These are phyloP conservation scores for Pisolithus orientalis DNA, from an alignment of 768 basidiomycete genomes.

Conservation along the genomic window DNA sequence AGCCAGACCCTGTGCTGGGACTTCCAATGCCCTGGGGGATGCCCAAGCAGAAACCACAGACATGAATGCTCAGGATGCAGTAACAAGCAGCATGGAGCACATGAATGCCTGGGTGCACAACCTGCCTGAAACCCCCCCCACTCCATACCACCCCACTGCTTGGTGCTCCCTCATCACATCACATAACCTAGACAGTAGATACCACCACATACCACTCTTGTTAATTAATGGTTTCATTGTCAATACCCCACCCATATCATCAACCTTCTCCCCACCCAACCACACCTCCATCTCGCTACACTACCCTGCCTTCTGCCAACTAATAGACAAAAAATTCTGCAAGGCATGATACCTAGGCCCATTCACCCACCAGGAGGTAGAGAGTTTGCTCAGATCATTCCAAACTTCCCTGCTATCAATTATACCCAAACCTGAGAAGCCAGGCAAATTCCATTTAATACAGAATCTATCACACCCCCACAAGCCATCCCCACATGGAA, in stretches of 20 bases:
- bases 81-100: not conserved
- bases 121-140: not conserved
- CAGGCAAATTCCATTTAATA: not conserved
- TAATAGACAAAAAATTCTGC: not conserved
- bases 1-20: not conserved
- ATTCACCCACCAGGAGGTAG: not conserved
- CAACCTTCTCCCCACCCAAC: not conserved
- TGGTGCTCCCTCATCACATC: not conserved
- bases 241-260: not conserved
- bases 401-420: not conserved
- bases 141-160: not conserved
- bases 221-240: not conserved
- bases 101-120: not conserved
- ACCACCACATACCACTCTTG: not conserved
- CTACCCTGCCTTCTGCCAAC: not conserved
- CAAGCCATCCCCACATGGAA: not conserved
- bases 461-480: not conserved
- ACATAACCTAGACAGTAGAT: not conserved
- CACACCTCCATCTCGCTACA: not conserved
- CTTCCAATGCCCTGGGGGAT: not conserved
- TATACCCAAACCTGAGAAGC: not conserved
- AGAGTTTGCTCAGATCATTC: not conserved
- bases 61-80: not conserved
- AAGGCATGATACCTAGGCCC: not conserved
- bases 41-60: not conserved